Percentiles rank a stretch among this genome's conserved stretches.
Evolutionary conservation across 176 grass and related monocot species (phyloP).

Genomic region (Ensete glaucum): DNA sequence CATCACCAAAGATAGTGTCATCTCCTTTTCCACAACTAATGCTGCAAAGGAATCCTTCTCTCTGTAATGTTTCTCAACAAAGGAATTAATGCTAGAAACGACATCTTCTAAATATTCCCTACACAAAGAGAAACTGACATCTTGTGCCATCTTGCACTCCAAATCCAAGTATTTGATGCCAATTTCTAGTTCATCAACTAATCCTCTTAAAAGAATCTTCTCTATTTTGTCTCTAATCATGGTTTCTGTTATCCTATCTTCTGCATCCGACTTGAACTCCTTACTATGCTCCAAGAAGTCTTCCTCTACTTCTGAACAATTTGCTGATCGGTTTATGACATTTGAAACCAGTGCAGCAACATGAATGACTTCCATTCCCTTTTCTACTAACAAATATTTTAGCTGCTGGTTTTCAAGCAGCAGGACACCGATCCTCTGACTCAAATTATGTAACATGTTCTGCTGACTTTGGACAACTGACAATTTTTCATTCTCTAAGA

Average conservation of each 20-base stretch:
- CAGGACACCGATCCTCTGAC: conserved; percentile 23
- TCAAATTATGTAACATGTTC: conserved; percentile 25
- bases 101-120: conserved; percentile 30
- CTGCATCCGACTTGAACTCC: conserved; percentile 25
- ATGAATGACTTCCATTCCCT: conserved; percentile 4
- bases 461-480: conserved; percentile 19
- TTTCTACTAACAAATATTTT: conserved; percentile 13
- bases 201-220: conserved; percentile 32
- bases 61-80: conserved; percentile 15
- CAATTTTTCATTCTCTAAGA: conserved; percentile 35
- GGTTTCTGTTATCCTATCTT: conserved; percentile 25
- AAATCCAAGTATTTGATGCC: conserved; percentile 28
- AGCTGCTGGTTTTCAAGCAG: conserved; percentile 29
- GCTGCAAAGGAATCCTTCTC: conserved; percentile 18
- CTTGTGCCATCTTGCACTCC: conserved; percentile 24
- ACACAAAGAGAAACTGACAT: conserved; percentile 32
- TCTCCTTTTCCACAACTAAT: conserved; percentile 12
- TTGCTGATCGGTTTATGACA: neutral
- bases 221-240: conserved; percentile 32
- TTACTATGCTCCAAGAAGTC: conserved; percentile 18
- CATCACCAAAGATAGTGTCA: conserved; percentile 22
- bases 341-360: conserved; percentile 5
- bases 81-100: conserved; percentile 30
- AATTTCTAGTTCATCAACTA: conserved; percentile 25
- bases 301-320: conserved; percentile 5